phyloP scores from a whole-genome alignment of 2,329 filamentous ascomycete genomes.

The Dactylonectria macrodidyma region DNA sequence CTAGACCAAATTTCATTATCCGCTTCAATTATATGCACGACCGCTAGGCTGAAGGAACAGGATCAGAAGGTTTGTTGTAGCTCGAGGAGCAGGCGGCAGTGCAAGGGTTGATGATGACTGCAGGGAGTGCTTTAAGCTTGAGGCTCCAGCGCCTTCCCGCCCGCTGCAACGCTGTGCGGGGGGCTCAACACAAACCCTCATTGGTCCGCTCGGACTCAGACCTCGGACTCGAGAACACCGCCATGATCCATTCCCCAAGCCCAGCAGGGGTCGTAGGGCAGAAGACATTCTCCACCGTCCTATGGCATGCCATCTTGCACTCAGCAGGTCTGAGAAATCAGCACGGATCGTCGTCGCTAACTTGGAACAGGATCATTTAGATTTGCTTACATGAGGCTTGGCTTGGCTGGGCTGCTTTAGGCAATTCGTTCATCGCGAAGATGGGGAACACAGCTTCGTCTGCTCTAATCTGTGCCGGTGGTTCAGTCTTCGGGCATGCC shows the following conservation, averaged over 20 bases:
- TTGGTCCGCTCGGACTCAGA: slow-evolving; percentile 42
- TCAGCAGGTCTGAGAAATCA: slow-evolving; percentile 31
- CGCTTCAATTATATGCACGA: too few relatives aligned
- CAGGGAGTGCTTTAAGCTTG: too few relatives aligned
- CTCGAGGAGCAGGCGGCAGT: too few relatives aligned
- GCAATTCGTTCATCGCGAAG: too few relatives aligned
- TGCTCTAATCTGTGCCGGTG: neutral
- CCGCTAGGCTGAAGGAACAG: neutral
- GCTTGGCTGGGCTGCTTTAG: too few relatives aligned
- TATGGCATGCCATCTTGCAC: neutral
- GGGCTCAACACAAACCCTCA: slow-evolving; percentile 5
- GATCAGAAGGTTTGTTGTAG: too few relatives aligned
- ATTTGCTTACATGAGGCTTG: too few relatives aligned
- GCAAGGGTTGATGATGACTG: too few relatives aligned
- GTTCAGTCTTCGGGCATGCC: neutral
- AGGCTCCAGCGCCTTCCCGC: neutral
- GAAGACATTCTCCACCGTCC: neutral
- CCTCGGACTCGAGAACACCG: slow-evolving; percentile 31
- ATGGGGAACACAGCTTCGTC: too few relatives aligned
- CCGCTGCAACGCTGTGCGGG: neutral
- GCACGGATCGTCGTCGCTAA: too few relatives aligned
- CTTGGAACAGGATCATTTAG: too few relatives aligned
- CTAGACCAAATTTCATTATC: too few relatives aligned
- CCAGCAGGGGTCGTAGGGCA: neutral
- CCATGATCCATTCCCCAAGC: neutral